A percentile compares a stretch with the other conserved stretches of the same genome.
These are phyloP conservation scores for Acacia concinna DNA, from an alignment of 331 rosid species.

Conservation along the genomic window DNA sequence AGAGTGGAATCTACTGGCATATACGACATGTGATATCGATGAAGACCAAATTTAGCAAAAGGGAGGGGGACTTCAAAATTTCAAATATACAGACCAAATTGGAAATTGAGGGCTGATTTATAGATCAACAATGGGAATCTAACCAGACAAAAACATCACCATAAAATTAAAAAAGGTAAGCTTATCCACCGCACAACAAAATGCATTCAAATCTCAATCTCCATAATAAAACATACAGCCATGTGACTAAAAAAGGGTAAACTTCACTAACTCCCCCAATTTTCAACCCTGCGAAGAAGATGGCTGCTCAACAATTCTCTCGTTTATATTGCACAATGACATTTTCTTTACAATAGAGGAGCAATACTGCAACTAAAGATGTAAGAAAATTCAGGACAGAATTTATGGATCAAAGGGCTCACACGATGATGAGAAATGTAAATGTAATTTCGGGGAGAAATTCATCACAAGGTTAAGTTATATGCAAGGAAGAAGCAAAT, in stretches of 20 bases:
- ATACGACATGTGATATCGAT: not conserved
- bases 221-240: constrained; percentile 2
- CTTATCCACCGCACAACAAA: not conserved
- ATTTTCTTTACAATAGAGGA: constrained; percentile 22
- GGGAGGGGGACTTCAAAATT: not conserved
- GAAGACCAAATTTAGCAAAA: not conserved
- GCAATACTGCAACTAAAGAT: not conserved
- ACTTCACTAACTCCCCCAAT: constrained; percentile 84
- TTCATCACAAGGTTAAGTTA: not conserved
- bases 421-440: constrained; percentile 16
- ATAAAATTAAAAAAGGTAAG: not conserved
- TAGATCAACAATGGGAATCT: not conserved
- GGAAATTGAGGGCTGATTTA: too few species aligned
- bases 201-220: not conserved
- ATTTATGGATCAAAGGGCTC: constrained; percentile 2
- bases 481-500: constrained; percentile 14
- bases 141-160: not conserved
- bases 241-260: constrained; percentile 12
- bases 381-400: not conserved
- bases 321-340: constrained; percentile 73
- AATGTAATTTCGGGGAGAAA: not conserved
- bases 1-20: not conserved
- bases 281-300: constrained; percentile 69
- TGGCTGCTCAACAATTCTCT: constrained; percentile 91
- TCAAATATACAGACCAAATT: not conserved